Percentiles rank a stretch among this genome's conserved stretches.
Evolutionary conservation across 345 rosid genomes (phyloP).

Genomic region (Lepidium aucheri): DNA sequence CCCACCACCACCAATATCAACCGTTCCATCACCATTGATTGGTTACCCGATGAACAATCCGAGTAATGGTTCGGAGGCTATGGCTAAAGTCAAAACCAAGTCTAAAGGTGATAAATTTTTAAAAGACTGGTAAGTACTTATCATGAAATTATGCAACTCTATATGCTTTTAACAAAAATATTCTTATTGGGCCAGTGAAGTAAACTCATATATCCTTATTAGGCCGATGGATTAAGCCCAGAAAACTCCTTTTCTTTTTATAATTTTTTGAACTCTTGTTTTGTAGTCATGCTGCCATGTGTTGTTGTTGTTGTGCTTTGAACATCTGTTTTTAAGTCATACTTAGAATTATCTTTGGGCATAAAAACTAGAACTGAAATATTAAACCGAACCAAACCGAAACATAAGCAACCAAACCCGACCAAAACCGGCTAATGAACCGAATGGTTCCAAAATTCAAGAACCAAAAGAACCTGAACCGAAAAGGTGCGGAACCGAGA

Average conservation of each 20-base stretch:
- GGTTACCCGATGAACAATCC: slow-evolving; percentile 24
- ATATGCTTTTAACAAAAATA: neutral
- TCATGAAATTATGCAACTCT: neutral
- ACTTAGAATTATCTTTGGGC: too few species aligned
- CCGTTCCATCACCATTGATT: slow-evolving; percentile 16
- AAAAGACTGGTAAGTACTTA: slow-evolving; percentile 20
- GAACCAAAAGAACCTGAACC: too few species aligned
- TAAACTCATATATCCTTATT: too few species aligned
- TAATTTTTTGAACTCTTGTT: neutral
- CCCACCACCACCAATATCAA: slow-evolving; percentile 21
- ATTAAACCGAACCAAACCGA: too few species aligned
- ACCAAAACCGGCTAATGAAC: too few species aligned
- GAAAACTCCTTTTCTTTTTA: neutral
- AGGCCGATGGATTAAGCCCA: neutral
- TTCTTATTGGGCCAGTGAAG: neutral
- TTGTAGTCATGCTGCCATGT: slow-evolving; percentile 28
- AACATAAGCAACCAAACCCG: too few species aligned
- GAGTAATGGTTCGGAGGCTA: slow-evolving; percentile 7
- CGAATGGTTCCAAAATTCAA: too few species aligned
- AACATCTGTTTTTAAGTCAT: slow-evolving; percentile 23
- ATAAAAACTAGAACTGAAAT: too few species aligned
- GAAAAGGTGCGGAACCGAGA: too few species aligned
- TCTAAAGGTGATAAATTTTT: slow-evolving; percentile 27
- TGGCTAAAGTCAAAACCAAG: slow-evolving; percentile 19
- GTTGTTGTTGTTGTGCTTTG: slow-evolving; percentile 29